Conservation (phyloP, 2,329 filamentous ascomycete species). For the Fusarium buharicum region DNA sequence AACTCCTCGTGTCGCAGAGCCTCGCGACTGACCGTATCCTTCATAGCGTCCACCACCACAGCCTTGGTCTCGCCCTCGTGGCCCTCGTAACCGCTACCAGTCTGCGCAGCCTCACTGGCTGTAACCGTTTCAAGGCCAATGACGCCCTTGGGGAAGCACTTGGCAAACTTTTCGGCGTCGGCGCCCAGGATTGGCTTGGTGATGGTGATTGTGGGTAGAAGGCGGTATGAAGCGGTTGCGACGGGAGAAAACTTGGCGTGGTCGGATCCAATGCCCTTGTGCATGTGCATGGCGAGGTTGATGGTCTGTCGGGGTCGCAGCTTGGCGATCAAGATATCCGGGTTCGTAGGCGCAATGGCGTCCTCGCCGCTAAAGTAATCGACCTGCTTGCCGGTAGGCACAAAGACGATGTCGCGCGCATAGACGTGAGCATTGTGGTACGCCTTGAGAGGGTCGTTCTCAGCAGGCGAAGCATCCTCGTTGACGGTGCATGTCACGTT, state of each 20-base stretch:
- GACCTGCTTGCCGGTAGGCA: slow-evolving; percentile 77
- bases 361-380: slow-evolving; percentile 74
- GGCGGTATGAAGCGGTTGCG: slow-evolving; percentile 90
- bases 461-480: slow-evolving; percentile 73
- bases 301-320: slow-evolving; percentile 90
- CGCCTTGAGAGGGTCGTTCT: slow-evolving; percentile 83
- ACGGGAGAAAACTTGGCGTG: slow-evolving; percentile 98
- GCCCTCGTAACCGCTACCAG: slow-evolving; percentile 74
- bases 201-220: slow-evolving; percentile 90
- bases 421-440: slow-evolving; percentile 89
- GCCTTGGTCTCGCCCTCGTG: slow-evolving; percentile 85
- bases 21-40: slow-evolving; percentile 94
- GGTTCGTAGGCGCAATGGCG: slow-evolving; percentile 81
- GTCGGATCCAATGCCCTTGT: slow-evolving; percentile 93
- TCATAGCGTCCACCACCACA: slow-evolving; percentile 87
- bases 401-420: slow-evolving; percentile 79
- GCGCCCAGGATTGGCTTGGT: slow-evolving; percentile 82
- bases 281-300: slow-evolving; percentile 87
- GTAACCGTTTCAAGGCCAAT: slow-evolving; percentile 82
- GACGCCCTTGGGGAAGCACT: slow-evolving; percentile 90
- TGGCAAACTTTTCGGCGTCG: slow-evolving; percentile 88
- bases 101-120: slow-evolving; percentile 67
- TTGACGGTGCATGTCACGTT: slow-evolving; percentile 85
- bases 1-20: slow-evolving; percentile 93
- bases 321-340: slow-evolving; percentile 94